phyloP scores from a whole-genome alignment of 163 green algal genomes.

The Scenedesmus sp. region DNA sequence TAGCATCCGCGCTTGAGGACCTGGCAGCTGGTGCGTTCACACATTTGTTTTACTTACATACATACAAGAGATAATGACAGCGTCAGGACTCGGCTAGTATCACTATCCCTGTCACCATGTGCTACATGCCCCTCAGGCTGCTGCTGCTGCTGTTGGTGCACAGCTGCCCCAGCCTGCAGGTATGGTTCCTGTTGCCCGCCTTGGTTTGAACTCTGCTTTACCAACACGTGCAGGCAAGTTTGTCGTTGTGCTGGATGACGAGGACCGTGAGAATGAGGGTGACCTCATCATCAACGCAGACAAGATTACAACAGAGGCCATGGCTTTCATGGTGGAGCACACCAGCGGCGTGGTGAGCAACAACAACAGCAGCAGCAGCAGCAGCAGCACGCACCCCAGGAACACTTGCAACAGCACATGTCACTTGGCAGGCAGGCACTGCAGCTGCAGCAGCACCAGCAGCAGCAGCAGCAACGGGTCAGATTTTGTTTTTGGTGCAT shows the following conservation, averaged over 20 bases:
- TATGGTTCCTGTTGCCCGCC: neutral
- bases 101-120: neutral
- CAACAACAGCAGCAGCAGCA: neutral
- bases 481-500: neutral
- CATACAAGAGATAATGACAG: neutral
- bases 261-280: constrained; percentile 98
- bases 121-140: neutral
- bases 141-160: constrained; percentile 10
- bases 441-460: neutral
- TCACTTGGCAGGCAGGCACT: neutral
- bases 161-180: neutral
- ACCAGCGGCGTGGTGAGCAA: constrained; percentile 80
- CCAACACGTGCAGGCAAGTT: constrained; percentile 74
- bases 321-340: constrained; percentile 97
- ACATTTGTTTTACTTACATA: neutral
- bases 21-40: constrained; percentile 58
- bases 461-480: neutral
- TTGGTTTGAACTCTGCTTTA: too few relatives aligned
- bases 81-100: neutral
- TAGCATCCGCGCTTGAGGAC: constrained; percentile 79
- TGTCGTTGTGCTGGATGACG: constrained; percentile 98
- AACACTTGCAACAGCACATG: neutral
- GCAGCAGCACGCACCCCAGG: neutral
- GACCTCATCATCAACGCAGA: constrained; percentile 98
- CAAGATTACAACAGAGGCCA: constrained; percentile 81